phyloP scores from a whole-genome alignment of 768 basidiomycete species.

The Boletellus emodensis region DNA sequence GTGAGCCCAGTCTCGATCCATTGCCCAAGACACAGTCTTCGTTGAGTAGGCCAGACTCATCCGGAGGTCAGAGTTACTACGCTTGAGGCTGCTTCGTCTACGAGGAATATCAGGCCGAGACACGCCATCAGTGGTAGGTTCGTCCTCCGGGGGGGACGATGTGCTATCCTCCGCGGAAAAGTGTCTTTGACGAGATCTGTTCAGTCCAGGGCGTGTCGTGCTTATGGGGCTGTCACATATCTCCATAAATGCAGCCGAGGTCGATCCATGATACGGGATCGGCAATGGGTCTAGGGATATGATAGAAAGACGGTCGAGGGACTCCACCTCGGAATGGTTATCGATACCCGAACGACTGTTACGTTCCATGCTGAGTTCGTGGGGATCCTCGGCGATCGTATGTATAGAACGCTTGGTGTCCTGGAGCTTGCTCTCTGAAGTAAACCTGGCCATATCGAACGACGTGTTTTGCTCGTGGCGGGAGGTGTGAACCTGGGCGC shows the following conservation, averaged over 20 bases:
- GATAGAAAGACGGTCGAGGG: constrained; percentile 25
- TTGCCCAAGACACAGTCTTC: constrained; percentile 76
- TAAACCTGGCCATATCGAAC: constrained; percentile 16
- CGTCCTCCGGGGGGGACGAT: constrained; percentile 30
- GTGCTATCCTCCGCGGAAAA: constrained; percentile 19
- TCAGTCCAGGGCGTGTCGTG: constrained; percentile 6
- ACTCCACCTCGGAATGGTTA: constrained; percentile 23
- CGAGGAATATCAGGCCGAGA: constrained; percentile 37
- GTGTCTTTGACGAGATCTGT: constrained; percentile 14
- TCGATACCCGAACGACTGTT: constrained; percentile 15
- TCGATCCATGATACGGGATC: constrained; percentile 42
- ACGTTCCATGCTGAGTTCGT: constrained; percentile 16
- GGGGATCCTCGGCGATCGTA: constrained; percentile 27
- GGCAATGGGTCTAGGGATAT: constrained; percentile 43
- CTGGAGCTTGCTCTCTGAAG: constrained; percentile 12
- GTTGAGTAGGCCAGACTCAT: constrained; percentile 47
- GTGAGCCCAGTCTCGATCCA: constrained; percentile 55
- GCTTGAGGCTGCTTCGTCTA: constrained; percentile 63
- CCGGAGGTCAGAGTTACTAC: constrained; percentile 43
- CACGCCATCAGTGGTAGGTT: constrained; percentile 28
- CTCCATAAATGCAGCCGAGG: constrained; percentile 27
- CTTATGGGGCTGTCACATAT: constrained; percentile 34
- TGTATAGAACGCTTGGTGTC: constrained; percentile 28
- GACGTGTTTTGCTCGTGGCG: constrained; percentile 13
- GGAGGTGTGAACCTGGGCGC: constrained; percentile 9